Conservation (phyloP, 768 basidiomycete species). For the Fomitopsis serialis region DNA sequence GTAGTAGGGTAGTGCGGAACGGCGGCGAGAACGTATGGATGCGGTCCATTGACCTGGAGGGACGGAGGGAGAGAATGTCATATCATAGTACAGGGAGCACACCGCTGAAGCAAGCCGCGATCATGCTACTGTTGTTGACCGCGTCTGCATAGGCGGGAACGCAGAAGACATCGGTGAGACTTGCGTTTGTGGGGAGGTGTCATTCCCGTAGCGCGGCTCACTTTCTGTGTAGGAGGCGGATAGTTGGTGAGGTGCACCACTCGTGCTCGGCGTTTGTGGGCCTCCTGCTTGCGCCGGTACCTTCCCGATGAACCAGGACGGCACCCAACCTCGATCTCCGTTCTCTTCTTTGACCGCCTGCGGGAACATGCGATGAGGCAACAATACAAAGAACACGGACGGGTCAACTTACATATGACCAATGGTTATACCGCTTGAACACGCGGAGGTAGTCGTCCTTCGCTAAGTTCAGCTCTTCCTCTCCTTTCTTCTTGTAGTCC, state of each 20-base stretch:
- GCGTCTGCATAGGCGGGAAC: conserved; percentile 46
- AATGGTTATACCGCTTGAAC: conserved; percentile 97
- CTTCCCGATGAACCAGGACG: conserved; percentile 97
- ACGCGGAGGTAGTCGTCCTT: conserved; percentile 90
- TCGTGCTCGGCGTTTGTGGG: conserved; percentile 40
- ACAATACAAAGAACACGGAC: conserved; percentile 6
- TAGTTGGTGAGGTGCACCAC: conserved; percentile 17
- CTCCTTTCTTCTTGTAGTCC: conserved; percentile 93
- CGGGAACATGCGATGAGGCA: conserved; percentile 7
- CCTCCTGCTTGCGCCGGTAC: conserved; percentile 41
- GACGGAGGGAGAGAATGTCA: background rate
- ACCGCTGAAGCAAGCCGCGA: background rate
- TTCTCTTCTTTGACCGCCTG: conserved; percentile 91
- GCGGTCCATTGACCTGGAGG: background rate
- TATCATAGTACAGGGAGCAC: background rate
- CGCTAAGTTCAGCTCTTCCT: conserved; percentile 83
- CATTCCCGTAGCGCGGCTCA: conserved; percentile 18
- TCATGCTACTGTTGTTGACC: conserved; percentile 17
- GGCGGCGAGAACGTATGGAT: too few relatives aligned
- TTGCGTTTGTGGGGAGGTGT: conserved; percentile 41
- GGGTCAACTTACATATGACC: conserved; percentile 70
- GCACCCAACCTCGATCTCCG: conserved; percentile 96
- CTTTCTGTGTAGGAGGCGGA: conserved; percentile 10
- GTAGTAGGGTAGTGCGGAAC: background rate
- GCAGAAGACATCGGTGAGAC: conserved; percentile 81